Percentiles rank a stretch among this genome's conserved stretches.
Conservation (phyloP, 2,329 filamentous ascomycete genomes). For the Aspergillus proliferans region DNA sequence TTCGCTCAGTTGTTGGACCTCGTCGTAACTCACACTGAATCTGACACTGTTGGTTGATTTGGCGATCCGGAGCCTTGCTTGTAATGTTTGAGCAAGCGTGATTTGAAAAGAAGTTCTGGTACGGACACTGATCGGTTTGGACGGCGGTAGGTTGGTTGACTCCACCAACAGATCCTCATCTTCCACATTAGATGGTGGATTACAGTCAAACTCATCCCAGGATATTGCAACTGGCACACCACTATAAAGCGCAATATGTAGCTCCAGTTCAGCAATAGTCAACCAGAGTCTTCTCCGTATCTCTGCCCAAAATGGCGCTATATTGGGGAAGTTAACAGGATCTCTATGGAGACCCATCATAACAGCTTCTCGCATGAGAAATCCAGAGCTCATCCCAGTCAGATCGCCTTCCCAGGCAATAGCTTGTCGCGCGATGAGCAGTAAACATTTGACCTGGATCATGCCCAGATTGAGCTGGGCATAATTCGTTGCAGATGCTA, state of each 20-base stretch:
- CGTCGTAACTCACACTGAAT: neutral
- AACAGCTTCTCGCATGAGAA: slow-evolving; percentile 1
- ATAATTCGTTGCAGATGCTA: neutral
- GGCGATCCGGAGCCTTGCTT: neutral
- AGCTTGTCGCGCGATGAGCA: slow-evolving; percentile 2
- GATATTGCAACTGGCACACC: neutral
- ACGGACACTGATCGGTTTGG: neutral
- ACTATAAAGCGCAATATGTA: slow-evolving; percentile 1
- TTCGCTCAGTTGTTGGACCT: neutral
- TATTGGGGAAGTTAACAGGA: neutral
- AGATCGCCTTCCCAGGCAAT: slow-evolving; percentile 1
- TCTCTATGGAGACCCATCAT: slow-evolving; percentile 6
- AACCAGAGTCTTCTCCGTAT: neutral
- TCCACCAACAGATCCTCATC: slow-evolving; percentile 2
- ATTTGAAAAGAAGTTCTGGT: neutral
- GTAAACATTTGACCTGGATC: slow-evolving; percentile 5
- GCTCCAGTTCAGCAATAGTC: neutral
- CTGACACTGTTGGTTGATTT: neutral
- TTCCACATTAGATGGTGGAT: slow-evolving; percentile 4
- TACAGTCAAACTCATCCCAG: slow-evolving; percentile 1
- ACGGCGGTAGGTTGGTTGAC: neutral
- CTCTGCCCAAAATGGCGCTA: slow-evolving; percentile 1
- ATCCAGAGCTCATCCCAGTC: slow-evolving; percentile 1
- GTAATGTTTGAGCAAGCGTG: neutral
- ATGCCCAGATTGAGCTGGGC: slow-evolving; percentile 2